Conservation (phyloP, 202 grass and related monocot genomes). For the Setaria italica region DNA sequence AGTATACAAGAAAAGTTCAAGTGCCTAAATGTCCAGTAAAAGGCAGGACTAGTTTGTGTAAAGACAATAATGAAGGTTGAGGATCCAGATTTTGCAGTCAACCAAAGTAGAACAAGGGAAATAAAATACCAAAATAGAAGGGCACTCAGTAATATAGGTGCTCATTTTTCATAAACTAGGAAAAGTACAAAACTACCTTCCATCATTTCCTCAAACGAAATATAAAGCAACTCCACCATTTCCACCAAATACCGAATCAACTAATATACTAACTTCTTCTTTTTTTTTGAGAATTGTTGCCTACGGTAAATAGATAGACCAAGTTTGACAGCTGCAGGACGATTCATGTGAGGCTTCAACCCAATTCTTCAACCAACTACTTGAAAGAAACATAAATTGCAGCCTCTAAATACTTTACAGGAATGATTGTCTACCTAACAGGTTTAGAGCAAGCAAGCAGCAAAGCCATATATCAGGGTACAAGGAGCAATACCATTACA, state of each 20-base stretch:
- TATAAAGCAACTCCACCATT: neutral
- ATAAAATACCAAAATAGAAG: neutral
- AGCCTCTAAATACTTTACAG: neutral
- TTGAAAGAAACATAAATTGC: conserved; percentile 8
- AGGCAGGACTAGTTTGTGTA: neutral
- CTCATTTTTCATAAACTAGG: neutral
- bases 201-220: neutral
- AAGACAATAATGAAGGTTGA: neutral
- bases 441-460: conserved; percentile 2
- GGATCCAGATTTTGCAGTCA: neutral
- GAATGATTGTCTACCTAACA: neutral
- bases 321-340: neutral
- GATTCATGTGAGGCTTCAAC: neutral
- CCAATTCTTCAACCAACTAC: conserved; percentile 1
- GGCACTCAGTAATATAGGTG: neutral
- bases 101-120: neutral
- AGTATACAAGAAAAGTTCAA: neutral
- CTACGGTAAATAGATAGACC: neutral
- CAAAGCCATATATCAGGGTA: neutral
- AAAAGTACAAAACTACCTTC: neutral
- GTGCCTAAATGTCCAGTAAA: neutral
- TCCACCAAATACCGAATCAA: neutral
- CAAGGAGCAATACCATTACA: neutral
- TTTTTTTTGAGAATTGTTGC: neutral
- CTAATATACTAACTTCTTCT: neutral